Base-by-base conservation (phyloP, 225 moss, liverwort and hornwort species). In the Marchantia paleacea region DNA sequence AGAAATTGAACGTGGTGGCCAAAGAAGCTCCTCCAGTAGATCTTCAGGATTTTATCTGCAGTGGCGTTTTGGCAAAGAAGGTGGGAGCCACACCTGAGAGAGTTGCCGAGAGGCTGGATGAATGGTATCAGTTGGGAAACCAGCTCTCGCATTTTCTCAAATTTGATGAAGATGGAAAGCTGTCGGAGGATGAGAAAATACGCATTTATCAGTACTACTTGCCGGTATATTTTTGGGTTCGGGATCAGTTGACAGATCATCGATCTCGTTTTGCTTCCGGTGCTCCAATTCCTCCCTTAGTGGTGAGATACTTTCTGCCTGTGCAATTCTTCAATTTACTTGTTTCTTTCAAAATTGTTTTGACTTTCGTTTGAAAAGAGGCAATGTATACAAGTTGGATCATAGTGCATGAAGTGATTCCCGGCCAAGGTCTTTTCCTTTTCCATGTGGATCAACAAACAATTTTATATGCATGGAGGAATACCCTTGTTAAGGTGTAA, bases 201-300 rank as follows among this genome's bases (percentile, higher is more conserved):
- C 85, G 88, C 8, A 72, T 88, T 18, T 88, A 88, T 77, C 88
- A 88, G 61, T 88, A 88, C 28, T 88, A 88, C 79, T 81, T 88
- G 88, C 88, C 88, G 10, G 53, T 88, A 8, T 88, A 75, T 61
- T 85, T 85, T 66, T 88, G 88, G 88, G 83, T 85, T 71, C 76
- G 52, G 50, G 83, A 83, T 55, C 85, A 85, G 26, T 53, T 88
- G 76, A 26, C 75, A 29, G 71, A 65, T 60, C 88, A 85, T 83
- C 81, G 66, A 69, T 83, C 85, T 15, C 51, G 78, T 26, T 85
- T 85, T 79, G 65, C 88, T 71, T 20, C 71, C 18, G 85, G 79
- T n/a, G 78, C 74, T 11, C 68, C 69, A 15, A 71, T 88, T 77
- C 88, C 88, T 79, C 85, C 88, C 24, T 26, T 88, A 1, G 85